Evolutionary conservation across 768 basidiomycete genomes (phyloP).

Genomic region (Lepiota brunneoincarnata): DNA sequence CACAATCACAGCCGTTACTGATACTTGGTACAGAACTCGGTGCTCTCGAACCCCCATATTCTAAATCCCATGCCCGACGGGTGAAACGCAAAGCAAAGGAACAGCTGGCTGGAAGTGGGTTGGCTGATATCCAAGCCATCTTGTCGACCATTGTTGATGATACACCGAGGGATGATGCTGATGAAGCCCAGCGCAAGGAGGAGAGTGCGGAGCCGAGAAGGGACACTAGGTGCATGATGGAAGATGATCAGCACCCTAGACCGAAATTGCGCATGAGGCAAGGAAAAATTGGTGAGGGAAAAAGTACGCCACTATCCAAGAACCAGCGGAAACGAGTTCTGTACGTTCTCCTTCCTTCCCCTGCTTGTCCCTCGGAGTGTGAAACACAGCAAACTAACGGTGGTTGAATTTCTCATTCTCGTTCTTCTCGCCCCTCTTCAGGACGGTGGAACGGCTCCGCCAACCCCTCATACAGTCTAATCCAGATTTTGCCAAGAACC

Average conservation of each 20-base stretch:
- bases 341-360: constrained; percentile 39
- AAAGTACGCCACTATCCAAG: constrained; percentile 52
- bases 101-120: constrained; percentile 44
- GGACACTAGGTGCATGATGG: constrained; percentile 12
- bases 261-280: constrained; percentile 26
- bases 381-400: neutral
- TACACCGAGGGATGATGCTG: constrained; percentile 16
- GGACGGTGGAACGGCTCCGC: constrained; percentile 64
- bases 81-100: constrained; percentile 69
- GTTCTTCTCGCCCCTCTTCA: constrained; percentile 22
- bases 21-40: constrained; percentile 33
- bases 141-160: constrained; percentile 49
- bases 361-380: neutral
- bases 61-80: constrained; percentile 70
- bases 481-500: constrained; percentile 62
- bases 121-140: constrained; percentile 50
- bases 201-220: constrained; percentile 15
- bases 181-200: constrained; percentile 8
- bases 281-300: constrained; percentile 69
- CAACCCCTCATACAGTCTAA: constrained; percentile 69
- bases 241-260: constrained; percentile 16
- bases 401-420: neutral
- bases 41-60: constrained; percentile 51
- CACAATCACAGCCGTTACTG: neutral
- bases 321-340: constrained; percentile 65